Percentiles rank a stretch among this genome's conserved stretches.
phyloP scores from a whole-genome alignment of 208 protist genomes.

The Wallacemonas sp. region DNA sequence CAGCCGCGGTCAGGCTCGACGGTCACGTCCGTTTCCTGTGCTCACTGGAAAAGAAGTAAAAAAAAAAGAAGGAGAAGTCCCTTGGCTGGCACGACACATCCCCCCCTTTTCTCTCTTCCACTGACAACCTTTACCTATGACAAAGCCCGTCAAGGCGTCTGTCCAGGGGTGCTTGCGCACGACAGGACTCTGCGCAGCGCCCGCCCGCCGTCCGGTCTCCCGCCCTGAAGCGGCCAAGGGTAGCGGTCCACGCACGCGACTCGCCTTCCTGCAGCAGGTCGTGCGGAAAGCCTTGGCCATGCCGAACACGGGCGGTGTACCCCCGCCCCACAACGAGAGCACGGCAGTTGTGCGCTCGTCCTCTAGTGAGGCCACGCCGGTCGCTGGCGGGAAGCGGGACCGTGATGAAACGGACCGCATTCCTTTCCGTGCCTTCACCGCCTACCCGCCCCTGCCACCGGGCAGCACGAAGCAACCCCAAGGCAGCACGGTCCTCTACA shows the following conservation, averaged over 20 bases:
- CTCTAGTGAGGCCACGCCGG: conserved; percentile 9
- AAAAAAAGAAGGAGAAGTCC: no score
- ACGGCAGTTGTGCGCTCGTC: background rate
- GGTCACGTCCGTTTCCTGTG: no score
- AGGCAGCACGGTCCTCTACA: conserved; percentile 66
- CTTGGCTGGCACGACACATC: no score
- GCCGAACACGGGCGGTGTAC: conserved; percentile 27
- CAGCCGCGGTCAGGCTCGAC: no score
- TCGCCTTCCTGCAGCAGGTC: conserved; percentile 73
- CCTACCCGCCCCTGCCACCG: conserved; percentile 33
- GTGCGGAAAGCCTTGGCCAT: conserved; percentile 41
- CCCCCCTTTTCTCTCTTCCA: no score
- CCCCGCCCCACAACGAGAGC: background rate
- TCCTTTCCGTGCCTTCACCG: conserved; percentile 28
- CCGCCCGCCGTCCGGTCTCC: background rate
- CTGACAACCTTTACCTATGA: background rate
- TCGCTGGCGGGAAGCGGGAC: conserved; percentile 13
- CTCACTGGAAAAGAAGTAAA: no score
- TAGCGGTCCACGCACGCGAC: conserved; percentile 55
- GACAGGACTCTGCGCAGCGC: background rate
- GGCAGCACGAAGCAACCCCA: conserved; percentile 30
- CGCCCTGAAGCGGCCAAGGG: conserved; percentile 6
- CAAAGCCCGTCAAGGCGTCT: background rate
- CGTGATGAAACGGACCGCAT: background rate
- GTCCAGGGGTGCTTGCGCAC: background rate